Conservation (phyloP, 768 basidiomycete genomes). For the Mycena vulgaris region DNA sequence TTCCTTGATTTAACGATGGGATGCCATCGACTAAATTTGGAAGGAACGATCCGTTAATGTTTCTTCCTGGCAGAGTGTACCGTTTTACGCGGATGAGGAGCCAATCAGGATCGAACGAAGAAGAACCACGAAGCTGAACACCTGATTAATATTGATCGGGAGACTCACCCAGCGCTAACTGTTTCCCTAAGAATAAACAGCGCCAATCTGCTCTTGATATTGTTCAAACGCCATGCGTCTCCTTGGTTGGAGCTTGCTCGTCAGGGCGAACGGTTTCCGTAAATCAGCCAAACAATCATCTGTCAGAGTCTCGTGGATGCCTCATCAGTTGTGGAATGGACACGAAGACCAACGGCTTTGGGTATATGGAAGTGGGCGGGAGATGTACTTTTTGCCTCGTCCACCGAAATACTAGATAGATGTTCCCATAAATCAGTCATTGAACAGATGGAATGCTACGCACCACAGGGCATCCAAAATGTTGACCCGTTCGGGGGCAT, state of each 20-base stretch:
- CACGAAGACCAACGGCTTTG: background rate
- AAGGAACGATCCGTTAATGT: no score
- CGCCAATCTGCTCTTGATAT: slow-evolving; percentile 1
- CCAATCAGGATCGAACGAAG: no score
- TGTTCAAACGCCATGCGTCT: background rate
- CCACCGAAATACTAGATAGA: slow-evolving; percentile 8
- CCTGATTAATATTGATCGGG: no score
- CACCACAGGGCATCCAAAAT: slow-evolving; percentile 6
- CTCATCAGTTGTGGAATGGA: background rate
- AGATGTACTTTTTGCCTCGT: slow-evolving; percentile 8
- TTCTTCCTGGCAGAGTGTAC: no score
- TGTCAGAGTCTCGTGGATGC: background rate
- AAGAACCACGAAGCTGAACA: no score
- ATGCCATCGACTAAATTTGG: no score
- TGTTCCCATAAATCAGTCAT: background rate
- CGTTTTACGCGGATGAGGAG: no score
- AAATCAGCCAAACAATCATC: slow-evolving; percentile 14
- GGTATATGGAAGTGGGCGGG: slow-evolving; percentile 16
- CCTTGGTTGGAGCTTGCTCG: slow-evolving; percentile 21
- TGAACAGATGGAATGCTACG: background rate
- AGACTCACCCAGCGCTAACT: no score
- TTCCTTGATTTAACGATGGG: no score
- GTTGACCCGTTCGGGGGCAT: background rate
- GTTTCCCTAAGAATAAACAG: background rate
- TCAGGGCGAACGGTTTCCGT: slow-evolving; percentile 11